Percentiles rank a stretch among this genome's conserved stretches.
Conservation (phyloP, 1,284 basidiomycete species). For the Apiotrichum gamsii region DNA sequence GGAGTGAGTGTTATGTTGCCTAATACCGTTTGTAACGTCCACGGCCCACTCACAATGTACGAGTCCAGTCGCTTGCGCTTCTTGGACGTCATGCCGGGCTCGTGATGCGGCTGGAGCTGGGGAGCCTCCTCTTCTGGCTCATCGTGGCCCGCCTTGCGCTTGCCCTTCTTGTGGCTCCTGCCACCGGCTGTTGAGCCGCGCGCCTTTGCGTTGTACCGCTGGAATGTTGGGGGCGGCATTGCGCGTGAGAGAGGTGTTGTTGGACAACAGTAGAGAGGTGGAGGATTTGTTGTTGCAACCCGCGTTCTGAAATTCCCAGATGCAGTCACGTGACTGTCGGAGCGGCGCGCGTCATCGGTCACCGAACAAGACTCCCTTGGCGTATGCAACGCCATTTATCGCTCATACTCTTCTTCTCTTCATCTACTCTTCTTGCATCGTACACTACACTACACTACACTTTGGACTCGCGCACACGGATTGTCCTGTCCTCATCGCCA, state of each 20-base stretch:
- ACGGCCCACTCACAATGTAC: constrained; percentile 54
- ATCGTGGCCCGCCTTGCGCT: constrained; percentile 35
- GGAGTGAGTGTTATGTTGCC: not conserved
- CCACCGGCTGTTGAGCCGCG: constrained; percentile 41
- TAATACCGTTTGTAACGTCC: too few relatives aligned
- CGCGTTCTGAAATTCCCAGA: not conserved
- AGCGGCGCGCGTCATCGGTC: too few relatives aligned
- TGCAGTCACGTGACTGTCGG: constrained; percentile 6
- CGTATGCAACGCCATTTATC: too few relatives aligned
- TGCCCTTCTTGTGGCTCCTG: constrained; percentile 41
- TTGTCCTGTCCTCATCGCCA: too few relatives aligned
- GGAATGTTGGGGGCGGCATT: constrained; percentile 36
- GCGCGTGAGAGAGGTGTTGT: constrained; percentile 4
- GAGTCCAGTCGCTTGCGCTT: constrained; percentile 47
- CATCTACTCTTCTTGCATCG: too few relatives aligned
- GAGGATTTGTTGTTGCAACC: not conserved
- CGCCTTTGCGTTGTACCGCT: constrained; percentile 46
- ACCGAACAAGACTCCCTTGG: too few relatives aligned
- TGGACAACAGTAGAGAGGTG: not conserved
- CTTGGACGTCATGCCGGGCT: constrained; percentile 43
- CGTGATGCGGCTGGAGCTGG: constrained; percentile 34
- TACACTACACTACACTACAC: too few relatives aligned
- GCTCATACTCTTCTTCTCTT: too few relatives aligned
- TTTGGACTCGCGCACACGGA: too few relatives aligned
- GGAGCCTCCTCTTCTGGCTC: constrained; percentile 40